Base-by-base conservation (phyloP, 306 rosid species). In the Potentilla sterilis region DNA sequence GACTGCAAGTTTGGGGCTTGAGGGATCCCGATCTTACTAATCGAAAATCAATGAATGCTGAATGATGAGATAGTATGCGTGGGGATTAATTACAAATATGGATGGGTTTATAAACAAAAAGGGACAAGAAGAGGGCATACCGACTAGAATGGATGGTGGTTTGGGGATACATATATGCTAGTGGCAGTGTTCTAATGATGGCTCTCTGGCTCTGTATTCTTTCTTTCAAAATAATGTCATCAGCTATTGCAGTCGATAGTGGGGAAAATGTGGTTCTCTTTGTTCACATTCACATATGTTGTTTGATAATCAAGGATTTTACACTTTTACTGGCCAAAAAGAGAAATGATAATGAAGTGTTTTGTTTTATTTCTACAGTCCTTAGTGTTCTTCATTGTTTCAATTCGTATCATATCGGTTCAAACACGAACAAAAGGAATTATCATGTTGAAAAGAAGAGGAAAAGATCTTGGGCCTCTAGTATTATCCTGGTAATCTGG, bases 1-100 rank as follows among this genome's bases (percentile, higher is more conserved):
- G 71, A 87, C 91, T 71, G 88, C 84, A 78, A 83, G 75, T 76
- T 77, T 90, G 83, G 91, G 87, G 77, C 96, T 95, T 1, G 90
- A 85, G 72, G 97, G 97, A 76, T 86, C 84, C 73, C 75, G 87
- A 64, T 81, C 77, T 58, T 82, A 85, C 85, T 86, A 87, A 82
- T 38, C 8, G 82, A 72, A 67, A 62, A 21, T 1, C 34, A 75
- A 57, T 19, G 1, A 37, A 11, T 16, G 22, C 41, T 75, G 35
- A 46, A 12, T n/a, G 59, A 24, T 24, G 12, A n/a, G 47, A 67
- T 54, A 74, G 44, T 44, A 49, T 62, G 44, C 69, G 37, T 4
- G 28, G 42, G 78, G 75, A 77, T 68, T 59, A 49, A 78, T 74
- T 69, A 51, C 75, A 74, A 62, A 76, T 19, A 52, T 37, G 4